Base-by-base conservation (phyloP, 176 grass and related monocot genomes). In the Echinochloa phyllopogon region DNA sequence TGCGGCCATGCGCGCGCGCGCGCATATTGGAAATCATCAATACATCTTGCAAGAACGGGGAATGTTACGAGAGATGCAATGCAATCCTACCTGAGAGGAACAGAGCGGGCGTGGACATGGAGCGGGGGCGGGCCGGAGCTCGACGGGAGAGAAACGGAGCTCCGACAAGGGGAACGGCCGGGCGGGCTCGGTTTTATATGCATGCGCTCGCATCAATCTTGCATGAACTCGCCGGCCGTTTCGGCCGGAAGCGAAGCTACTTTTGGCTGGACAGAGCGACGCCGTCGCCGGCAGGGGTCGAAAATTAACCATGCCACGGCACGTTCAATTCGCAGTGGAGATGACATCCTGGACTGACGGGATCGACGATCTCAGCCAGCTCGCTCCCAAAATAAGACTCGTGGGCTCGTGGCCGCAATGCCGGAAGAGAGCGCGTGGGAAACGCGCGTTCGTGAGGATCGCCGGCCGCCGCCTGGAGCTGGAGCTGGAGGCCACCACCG, bases 161-260 rank as follows among this genome's bases (percentile, higher is more conserved):
- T 89, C 83, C 88, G 83, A 82, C 88, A 39, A 52, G 64, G 75
- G 78, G 68, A 42, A 82, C 36, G 13, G 64, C 3, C 4, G 78
- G 44, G 2, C 11, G 37, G 53, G 29, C 17, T 61, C 44, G 52
- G 1, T 20, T 69, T 76, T 85, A 89, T 81, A n/a, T n/a, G n/a
- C n/a, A n/a, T n/a, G n/a, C n/a, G n/a, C n/a, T n/a, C n/a, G n/a
- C n/a, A n/a, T n/a, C n/a, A n/a, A n/a, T n/a, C n/a, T n/a, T n/a
- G n/a, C n/a, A n/a, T n/a, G n/a, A n/a, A n/a, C 61, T 56, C 20
- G 37, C 14, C 36, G 65, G 67, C 59, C 81, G 48, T 79, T 79
- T 58, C 20, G 59, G 59, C 58, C 74, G 67, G 68, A 25, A 4
- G 6, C 29, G 50, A 79, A 33, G 63, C 76, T 89, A 75, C 81